Base-by-base conservation (phyloP, 2,329 filamentous ascomycete species). In the Pestalotiopsis sp. region DNA sequence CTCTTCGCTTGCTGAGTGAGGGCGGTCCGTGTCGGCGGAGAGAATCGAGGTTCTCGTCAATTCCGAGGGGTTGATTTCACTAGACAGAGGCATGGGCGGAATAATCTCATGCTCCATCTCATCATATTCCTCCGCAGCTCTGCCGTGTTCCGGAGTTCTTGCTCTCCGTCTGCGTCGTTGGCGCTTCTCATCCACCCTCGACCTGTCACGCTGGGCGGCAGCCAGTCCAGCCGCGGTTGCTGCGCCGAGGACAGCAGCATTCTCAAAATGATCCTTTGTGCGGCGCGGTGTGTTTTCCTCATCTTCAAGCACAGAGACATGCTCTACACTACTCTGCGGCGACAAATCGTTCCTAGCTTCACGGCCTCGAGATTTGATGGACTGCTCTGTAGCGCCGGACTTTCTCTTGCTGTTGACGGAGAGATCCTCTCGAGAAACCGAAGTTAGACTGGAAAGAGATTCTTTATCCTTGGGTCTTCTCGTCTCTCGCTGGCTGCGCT, bases 51-150 rank as follows among this genome's bases (percentile, higher is more conserved):
- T 92, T 74, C 95, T 88, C 0, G 95, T 98, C 67, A 98, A 81
- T 65, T 98, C 95, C 0, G 95, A 97, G 57, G 92, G 89, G 72
- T 93, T 92, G 68, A 97, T 89, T 68, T 94, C 93, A 80, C 95
- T 97, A 80, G 92, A 91, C 71, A 97, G 86, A 2, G 95, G 95
- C 91, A 98, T 94, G 5, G 93, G 93, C 6, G 94, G 92, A 4
- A 81, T 79, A 11, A 93, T 88, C 63, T 90, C 84, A 65, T 89
- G 86, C 69, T 87, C 83, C 2, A 73, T 76, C 36, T 87, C 84
- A 5, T 87, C 87, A 52, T 85, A 84, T 12, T 86, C 85, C 13
- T 88, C 86, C 1, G 78, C 77, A 69, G 84, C 83, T 62, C 80
- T 81, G 11, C 84, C 78, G 39, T 82, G 84, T 76, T 87, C 78